Base-by-base conservation (phyloP, 345 rosid species). In the Eucalyptus urophylla region DNA sequence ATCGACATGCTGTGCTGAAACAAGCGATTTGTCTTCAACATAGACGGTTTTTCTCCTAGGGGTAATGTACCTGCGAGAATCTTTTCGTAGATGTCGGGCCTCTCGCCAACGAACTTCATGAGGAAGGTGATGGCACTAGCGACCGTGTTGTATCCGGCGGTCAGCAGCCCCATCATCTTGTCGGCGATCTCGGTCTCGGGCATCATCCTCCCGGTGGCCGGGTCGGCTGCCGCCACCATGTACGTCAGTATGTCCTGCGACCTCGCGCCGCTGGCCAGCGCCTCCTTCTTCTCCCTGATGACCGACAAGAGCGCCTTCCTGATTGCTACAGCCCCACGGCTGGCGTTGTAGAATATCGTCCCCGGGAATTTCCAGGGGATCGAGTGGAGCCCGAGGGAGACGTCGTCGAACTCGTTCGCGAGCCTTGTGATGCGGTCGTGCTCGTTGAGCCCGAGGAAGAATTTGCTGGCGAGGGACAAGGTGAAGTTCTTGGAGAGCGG, bases 41-140 rank as follows among this genome's bases (percentile, higher is more conserved):
- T 21, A 67, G 76, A 69, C 6, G 5, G 17, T 33, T 69, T 8
- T 31, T 33, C 7, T 17, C 44, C 14, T 8, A 9, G 80, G 44
- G 80, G 13, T 9, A 33, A 69, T 9, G 47, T 88, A 93, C 95
- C 95, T 8, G 90, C 89, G 13, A 87, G 90, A 86, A 93, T 53
- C 72, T 91, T 89, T 17, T 86, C 62, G 54, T 94, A 92, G 29
- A 94, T 83, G 19, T 92, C 91, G 67, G 94, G 93, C 58, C 93
- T 91, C 88, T 93, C 94, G 22, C 93, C 96, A 9, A 94, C 95
- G 56, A 88, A 92, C 67, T 93, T 94, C 94, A 94, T 89, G 93
- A 94, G 90, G 91, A 94, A 92, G 60, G 95, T 89, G 83, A 92
- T 92, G 4, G 93, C 91, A 43, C 87, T 90, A n/a, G 96, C 94